Base-by-base conservation (phyloP, 176 grass and related monocot species). In the Eleusine coracana region DNA sequence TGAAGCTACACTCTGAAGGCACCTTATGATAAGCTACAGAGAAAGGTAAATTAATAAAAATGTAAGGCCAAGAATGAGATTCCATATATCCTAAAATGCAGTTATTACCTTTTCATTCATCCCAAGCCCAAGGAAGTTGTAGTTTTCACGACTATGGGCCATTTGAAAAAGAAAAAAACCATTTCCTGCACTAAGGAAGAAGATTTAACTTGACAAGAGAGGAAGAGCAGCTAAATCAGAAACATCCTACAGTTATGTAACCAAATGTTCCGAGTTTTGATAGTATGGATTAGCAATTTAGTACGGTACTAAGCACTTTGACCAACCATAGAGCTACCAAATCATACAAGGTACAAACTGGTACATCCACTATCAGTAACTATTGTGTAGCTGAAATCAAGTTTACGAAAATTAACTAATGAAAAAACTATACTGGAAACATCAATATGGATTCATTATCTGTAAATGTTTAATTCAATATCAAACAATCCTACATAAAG, bases 91-190 rank as follows among this genome's bases (percentile, higher is more conserved):
- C 2, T 76, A 78, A 36, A 79, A 58, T 14, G 7, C 10, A 88
- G 68, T 79, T 20, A 41, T 52, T 85, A 95, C 89, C 96, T 93
- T 98, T 81, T 87, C 65, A 40, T 98, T 98, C 78, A 95, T 98
- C 85, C 95, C 96, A 90, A 98, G 87, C 58, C 96, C 96, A 75
- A 98, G 96, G 75, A 98, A 98, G 85, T 95, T 98, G 9, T 69
- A 91, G 48, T 85, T 54, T 71, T 90, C 77, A 45, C 71, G 83
- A 56, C 83, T 84, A 88, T 27, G 90, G 56, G 93, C 91, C 91
- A 92, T 93, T 89, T 93, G 68, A 62, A 93, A 90, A 78, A 95
- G 87, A 91, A 98, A 98, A 34, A 98, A 75, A 34, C 96, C 96
- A 95, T 98, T 98, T 86, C 92, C 96, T 98, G 66, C 48, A 85